Conservation (phyloP, 345 rosid genomes). For the Gossypium australe region DNA sequence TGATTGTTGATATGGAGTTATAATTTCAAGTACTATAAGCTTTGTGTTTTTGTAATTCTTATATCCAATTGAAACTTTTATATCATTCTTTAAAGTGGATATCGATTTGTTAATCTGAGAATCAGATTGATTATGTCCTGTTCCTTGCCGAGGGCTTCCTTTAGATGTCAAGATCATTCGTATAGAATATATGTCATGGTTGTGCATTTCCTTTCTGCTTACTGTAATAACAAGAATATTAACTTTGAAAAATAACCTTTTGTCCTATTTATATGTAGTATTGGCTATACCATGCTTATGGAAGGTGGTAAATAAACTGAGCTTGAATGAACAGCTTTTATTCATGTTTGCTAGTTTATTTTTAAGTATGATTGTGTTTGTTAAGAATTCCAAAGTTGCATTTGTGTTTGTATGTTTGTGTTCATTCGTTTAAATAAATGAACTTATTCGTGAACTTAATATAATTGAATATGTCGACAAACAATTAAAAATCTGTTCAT, state of each 20-base stretch:
- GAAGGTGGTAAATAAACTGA: not conserved
- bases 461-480: too few species aligned
- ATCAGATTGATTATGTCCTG: not conserved
- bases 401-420: too few species aligned
- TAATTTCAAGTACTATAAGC: not conserved
- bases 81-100: not conserved
- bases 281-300: not conserved
- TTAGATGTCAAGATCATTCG: not conserved
- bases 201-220: not conserved
- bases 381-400: too few species aligned
- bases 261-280: not conserved
- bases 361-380: not conserved
- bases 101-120: conserved; percentile 1
- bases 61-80: not conserved
- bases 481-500: too few species aligned
- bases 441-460: too few species aligned
- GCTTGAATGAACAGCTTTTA: not conserved
- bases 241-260: not conserved
- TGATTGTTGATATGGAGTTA: not conserved
- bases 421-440: too few species aligned
- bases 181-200: not conserved
- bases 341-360: not conserved
- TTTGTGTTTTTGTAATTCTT: not conserved
- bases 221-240: not conserved
- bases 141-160: not conserved